Evolutionary conservation across 352 stramenopile species (phyloP).

Genomic region (Pythium periplocum): DNA sequence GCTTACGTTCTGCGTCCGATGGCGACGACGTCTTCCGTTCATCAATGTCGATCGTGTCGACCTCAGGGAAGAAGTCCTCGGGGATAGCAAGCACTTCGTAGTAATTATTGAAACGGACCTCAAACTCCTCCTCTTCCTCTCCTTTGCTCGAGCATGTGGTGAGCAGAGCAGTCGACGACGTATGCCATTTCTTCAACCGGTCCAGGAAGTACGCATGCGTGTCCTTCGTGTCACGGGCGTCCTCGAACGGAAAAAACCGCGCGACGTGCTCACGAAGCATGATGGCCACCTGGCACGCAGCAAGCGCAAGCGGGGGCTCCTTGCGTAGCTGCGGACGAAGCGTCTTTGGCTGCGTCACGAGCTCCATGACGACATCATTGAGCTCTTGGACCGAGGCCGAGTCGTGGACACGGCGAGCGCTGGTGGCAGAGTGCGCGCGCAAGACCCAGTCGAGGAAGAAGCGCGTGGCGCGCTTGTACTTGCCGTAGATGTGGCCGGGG

Average conservation of each 20-base stretch:
- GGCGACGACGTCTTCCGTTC: background rate
- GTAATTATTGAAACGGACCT: background rate
- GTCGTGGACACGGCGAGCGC: background rate
- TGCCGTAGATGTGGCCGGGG: background rate
- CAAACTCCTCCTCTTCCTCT: background rate
- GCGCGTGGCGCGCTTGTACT: background rate
- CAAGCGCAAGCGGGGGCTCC: background rate
- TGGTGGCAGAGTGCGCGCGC: background rate
- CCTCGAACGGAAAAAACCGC: background rate
- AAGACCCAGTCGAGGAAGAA: constrained; percentile 1
- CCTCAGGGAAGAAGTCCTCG: constrained; percentile 1
- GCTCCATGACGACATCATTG: background rate
- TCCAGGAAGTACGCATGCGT: background rate
- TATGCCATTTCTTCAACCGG: background rate
- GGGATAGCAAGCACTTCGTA: constrained; percentile 1
- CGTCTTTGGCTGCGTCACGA: background rate
- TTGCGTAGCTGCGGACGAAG: background rate
- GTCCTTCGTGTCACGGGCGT: background rate
- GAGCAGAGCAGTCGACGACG: background rate
- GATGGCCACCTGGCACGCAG: background rate
- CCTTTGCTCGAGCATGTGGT: background rate
- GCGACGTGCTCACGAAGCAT: background rate
- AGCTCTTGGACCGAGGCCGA: background rate
- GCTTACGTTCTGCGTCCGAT: background rate
- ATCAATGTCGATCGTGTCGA: background rate